Evolutionary conservation across 495 filamentous ascomycete species (phyloP).

Genomic region (Xylaria venustula): DNA sequence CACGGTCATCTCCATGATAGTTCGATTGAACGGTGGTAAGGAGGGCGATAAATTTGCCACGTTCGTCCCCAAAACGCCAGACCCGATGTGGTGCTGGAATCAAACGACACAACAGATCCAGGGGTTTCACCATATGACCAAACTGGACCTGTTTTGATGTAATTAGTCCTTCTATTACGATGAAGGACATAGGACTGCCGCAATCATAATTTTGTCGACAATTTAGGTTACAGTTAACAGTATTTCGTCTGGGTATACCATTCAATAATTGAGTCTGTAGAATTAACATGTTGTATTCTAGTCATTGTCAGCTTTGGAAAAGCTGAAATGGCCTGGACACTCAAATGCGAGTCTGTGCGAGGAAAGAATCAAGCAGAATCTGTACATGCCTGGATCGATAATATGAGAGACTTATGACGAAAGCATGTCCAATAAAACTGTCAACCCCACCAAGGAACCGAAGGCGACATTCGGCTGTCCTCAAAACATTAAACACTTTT

Average conservation of each 20-base stretch:
- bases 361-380: too few species aligned
- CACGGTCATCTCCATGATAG: slow-evolving; percentile 9
- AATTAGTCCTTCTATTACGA: neutral
- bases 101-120: slow-evolving; percentile 21
- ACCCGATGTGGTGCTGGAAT: slow-evolving; percentile 25
- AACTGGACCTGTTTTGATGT: slow-evolving; percentile 8
- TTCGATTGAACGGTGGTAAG: neutral
- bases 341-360: too few species aligned
- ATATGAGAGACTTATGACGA: slow-evolving; percentile 6
- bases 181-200: neutral
- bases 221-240: neutral
- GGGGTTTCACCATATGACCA: slow-evolving; percentile 12
- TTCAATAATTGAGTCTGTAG: neutral
- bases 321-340: too few species aligned
- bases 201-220: too few species aligned
- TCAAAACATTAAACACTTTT: too few species aligned
- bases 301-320: too few species aligned
- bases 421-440: neutral
- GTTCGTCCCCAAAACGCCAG: slow-evolving; percentile 21
- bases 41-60: neutral
- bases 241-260: neutral
- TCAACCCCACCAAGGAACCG: slow-evolving; percentile 2
- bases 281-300: too few species aligned
- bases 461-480: too few species aligned
- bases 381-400: neutral